These are phyloP conservation scores for Neonectria faginata DNA, from an alignment of 2,329 filamentous ascomycete genomes.

Conservation along the genomic window DNA sequence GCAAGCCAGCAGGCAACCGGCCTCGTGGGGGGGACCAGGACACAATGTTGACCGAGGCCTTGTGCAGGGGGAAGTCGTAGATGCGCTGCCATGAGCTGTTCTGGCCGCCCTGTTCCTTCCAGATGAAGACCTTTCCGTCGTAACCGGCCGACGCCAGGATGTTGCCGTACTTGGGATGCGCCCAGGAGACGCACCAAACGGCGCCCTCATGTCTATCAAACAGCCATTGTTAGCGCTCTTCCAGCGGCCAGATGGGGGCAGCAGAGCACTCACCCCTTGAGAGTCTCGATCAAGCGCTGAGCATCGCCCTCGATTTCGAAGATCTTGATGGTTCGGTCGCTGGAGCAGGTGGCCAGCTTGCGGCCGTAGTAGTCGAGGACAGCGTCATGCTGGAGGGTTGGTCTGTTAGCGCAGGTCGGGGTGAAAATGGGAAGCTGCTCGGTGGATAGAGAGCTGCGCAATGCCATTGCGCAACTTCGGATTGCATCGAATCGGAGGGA, in stretches of 20 bases:
- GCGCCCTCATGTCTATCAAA: constrained; percentile 86
- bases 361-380: constrained; percentile 98
- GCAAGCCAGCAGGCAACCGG: constrained; percentile 92
- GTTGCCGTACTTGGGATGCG: constrained; percentile 97
- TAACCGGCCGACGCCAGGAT: constrained; percentile 96
- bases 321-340: constrained; percentile 99
- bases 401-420: constrained; percentile 38
- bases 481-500: constrained; percentile 16
- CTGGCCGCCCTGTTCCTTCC: constrained; percentile 81
- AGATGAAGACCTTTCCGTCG: constrained; percentile 98
- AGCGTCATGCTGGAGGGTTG: constrained; percentile 81
- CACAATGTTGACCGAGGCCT: constrained; percentile 95
- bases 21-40: constrained; percentile 98
- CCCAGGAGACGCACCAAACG: constrained; percentile 98
- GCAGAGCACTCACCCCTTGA: constrained; percentile 79
- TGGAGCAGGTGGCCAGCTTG: constrained; percentile 95
- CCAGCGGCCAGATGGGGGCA: neutral
- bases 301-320: constrained; percentile 96
- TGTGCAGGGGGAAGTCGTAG: constrained; percentile 93
- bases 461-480: constrained; percentile 20
- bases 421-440: constrained; percentile 5
- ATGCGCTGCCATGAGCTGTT: constrained; percentile 82
- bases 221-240: constrained; percentile 31
- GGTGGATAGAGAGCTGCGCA: constrained; percentile 12
- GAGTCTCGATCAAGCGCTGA: constrained; percentile 89